Percentiles rank a stretch among this genome's conserved stretches.
Conservation (phyloP, 2,329 filamentous ascomycete genomes). For the Coniochaeta prunicola region DNA sequence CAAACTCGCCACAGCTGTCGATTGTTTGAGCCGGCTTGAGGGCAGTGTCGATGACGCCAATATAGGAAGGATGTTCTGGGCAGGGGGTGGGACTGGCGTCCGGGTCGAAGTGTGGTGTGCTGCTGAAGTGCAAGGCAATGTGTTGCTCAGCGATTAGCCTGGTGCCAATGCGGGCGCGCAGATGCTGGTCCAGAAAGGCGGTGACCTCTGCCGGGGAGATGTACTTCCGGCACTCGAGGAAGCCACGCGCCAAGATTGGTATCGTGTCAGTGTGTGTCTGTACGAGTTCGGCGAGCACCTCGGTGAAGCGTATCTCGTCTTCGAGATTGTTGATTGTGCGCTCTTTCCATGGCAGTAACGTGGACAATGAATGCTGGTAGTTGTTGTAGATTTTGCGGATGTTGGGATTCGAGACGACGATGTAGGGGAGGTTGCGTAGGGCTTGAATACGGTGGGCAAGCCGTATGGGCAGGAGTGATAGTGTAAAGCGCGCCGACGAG, state of each 20-base stretch:
- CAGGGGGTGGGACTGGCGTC: conserved; percentile 41
- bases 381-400: conserved; percentile 93
- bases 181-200: conserved; percentile 83
- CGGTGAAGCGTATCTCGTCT: conserved; percentile 86
- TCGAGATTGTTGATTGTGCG: conserved; percentile 66
- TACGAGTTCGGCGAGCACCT: conserved; percentile 91
- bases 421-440: conserved; percentile 88
- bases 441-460: conserved; percentile 92
- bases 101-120: conserved; percentile 61
- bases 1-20: conserved; percentile 78
- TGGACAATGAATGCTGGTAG: conserved; percentile 88
- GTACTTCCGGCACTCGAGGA: conserved; percentile 88
- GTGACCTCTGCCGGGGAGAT: conserved; percentile 80
- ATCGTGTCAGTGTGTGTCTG: conserved; percentile 94
- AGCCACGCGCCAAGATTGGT: conserved; percentile 81
- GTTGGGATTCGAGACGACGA: conserved; percentile 96
- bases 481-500: conserved; percentile 90
- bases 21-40: conserved; percentile 76
- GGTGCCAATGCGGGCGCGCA: conserved; percentile 89
- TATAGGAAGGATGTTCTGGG: conserved; percentile 58
- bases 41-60: conserved; percentile 91
- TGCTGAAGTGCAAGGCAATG: conserved; percentile 73
- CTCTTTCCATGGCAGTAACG: conserved; percentile 73
- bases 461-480: conserved; percentile 83
- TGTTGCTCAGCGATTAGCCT: conserved; percentile 94